Base-by-base conservation (phyloP, 1,139 yeast genomes). In the Yamadazyma taylorii region DNA sequence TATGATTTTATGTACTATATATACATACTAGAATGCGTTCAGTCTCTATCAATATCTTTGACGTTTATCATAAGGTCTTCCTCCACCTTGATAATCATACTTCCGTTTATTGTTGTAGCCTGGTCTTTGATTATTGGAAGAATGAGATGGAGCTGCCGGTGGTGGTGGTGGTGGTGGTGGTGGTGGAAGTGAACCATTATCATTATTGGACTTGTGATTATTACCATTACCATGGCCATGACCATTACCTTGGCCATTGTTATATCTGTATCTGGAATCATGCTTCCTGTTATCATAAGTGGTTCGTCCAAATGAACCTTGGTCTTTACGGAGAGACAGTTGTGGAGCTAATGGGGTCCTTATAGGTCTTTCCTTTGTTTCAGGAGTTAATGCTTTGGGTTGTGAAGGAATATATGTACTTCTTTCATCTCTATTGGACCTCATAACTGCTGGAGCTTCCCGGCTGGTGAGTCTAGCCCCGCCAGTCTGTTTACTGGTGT, bases 21-120 rank as follows among this genome's bases (percentile, higher is more conserved):
- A 35, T 30, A 15, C 19, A 21, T 28, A 26, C 14, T 16, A 33
- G 8, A 8, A 8, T n/a, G n/a, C n/a, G n/a, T n/a, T n/a, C 21
- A 19, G 8, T 6, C 7, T 25, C 30, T 35, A 40, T 40, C 45
- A 58, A 42, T 63, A 58, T 39, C 62, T 61, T 33, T 53, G 56
- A 43, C 60, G 63, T 45, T 67, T 67, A 25, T 63, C 69, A 41
- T 60, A 57, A 4, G 56, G 57, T 35, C 69, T 47, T 22, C 58
- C 56, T 30, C 52, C 47, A 26, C 44, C 45, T 29, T 48, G 51
- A 24, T 44, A 38, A 17, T 60, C 66, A 34, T 48, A 47, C 37
- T 55, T 59, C 47, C 72, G 52, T 37, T 66, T 64, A 25, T 48
- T 48, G 30, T 45, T 50, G 32, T 39, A 39, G 13, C 41, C 32